phyloP scores from a whole-genome alignment of 2,329 filamentous ascomycete genomes.

The Sarocladium strictum region DNA sequence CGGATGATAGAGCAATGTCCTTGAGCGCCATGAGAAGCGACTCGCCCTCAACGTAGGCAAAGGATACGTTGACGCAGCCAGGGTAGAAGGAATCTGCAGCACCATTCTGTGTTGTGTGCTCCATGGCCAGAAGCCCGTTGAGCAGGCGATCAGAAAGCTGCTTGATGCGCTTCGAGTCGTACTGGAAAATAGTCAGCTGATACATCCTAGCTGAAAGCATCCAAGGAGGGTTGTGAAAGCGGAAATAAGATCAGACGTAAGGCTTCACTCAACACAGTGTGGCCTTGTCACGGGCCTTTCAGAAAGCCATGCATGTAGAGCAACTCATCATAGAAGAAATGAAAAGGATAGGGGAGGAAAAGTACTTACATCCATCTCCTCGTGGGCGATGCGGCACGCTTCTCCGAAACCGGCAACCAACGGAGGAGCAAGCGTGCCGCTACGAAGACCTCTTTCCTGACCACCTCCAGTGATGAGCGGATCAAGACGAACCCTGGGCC shows the following conservation, averaged over 20 bases:
- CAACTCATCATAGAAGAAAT: slow-evolving; percentile 64
- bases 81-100: slow-evolving; percentile 81
- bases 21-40: slow-evolving; percentile 97
- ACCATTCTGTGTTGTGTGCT: slow-evolving; percentile 90
- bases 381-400: slow-evolving; percentile 83
- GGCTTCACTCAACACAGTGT: slow-evolving; percentile 58
- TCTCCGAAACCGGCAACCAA: slow-evolving; percentile 91
- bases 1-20: slow-evolving; percentile 94
- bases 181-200: slow-evolving; percentile 51
- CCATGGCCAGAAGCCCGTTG: slow-evolving; percentile 76
- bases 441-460: slow-evolving; percentile 90
- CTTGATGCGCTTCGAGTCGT: slow-evolving; percentile 82
- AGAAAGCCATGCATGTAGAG: slow-evolving; percentile 89
- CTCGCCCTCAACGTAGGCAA: slow-evolving; percentile 97
- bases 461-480: slow-evolving; percentile 95
- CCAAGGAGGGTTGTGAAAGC: neutral
- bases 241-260: slow-evolving; percentile 49
- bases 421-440: slow-evolving; percentile 85
- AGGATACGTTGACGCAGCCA: slow-evolving; percentile 96
- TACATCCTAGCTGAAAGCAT: neutral
- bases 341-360: slow-evolving; percentile 17
- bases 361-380: slow-evolving; percentile 79
- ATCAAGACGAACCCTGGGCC: slow-evolving; percentile 88
- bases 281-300: slow-evolving; percentile 60
- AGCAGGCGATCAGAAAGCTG: slow-evolving; percentile 76